Percentiles rank a stretch among this genome's conserved stretches.
These are phyloP conservation scores for Penicillium sp. DNA, from an alignment of 2,329 filamentous ascomycete species.

Conservation along the genomic window DNA sequence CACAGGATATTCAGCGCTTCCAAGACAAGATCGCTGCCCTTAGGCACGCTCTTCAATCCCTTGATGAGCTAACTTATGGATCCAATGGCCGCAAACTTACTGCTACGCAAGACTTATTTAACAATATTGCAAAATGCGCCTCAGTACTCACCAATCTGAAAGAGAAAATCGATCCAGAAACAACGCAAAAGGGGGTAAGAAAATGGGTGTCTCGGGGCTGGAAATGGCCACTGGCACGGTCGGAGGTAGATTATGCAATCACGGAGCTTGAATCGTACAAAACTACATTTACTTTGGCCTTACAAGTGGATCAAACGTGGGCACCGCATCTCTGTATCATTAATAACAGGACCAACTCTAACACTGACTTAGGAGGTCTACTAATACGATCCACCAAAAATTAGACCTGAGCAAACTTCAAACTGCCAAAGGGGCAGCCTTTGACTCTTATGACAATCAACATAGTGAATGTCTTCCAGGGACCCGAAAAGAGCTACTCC, in stretches of 20 bases:
- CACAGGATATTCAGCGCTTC: constrained; percentile 15
- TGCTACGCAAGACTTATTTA: not conserved
- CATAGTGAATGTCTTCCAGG: constrained; percentile 19
- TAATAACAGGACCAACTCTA: not conserved
- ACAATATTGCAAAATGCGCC: not conserved
- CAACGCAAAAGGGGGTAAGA: not conserved
- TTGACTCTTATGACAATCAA: constrained; percentile 16
- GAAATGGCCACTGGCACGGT: not conserved
- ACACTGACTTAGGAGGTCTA: not conserved
- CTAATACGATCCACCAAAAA: not conserved
- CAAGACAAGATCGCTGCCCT: not conserved
- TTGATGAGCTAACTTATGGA: not conserved
- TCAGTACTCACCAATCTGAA: not conserved
- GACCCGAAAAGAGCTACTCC: constrained; percentile 17
- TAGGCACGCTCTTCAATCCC: not conserved
- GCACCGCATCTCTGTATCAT: not conserved
- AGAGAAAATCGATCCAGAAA: not conserved
- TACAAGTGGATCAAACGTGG: not conserved
- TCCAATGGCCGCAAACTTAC: not conserved
- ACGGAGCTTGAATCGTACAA: not conserved
- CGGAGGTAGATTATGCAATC: not conserved
- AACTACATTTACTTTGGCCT: not conserved
- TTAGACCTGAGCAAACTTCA: not conserved
- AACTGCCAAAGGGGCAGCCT: not conserved
- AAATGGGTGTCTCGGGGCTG: not conserved